A percentile compares a stretch with the other conserved stretches of the same genome.
phyloP scores from a whole-genome alignment of 2,329 filamentous ascomycete species.

The Lithohypha guttulata region DNA sequence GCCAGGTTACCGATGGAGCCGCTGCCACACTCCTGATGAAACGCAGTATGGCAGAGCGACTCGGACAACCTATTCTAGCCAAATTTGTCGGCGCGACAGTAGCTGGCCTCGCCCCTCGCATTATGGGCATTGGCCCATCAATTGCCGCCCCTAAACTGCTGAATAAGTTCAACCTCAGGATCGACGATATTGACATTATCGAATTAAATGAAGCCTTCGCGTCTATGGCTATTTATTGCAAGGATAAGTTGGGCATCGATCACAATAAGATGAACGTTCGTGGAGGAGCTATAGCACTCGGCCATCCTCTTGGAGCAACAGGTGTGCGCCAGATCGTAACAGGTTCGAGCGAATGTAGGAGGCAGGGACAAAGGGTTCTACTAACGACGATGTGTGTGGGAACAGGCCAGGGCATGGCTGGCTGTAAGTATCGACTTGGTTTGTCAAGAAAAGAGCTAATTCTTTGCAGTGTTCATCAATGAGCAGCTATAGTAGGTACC shows the following conservation, averaged over 20 bases:
- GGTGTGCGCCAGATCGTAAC: conserved; percentile 86
- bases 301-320: conserved; percentile 83
- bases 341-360: conserved; percentile 70
- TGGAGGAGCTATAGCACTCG: conserved; percentile 83
- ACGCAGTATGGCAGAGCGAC: conserved; percentile 73
- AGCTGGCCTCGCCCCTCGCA: conserved; percentile 76
- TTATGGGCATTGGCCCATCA: conserved; percentile 59
- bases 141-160: conserved; percentile 70
- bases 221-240: conserved; percentile 93
- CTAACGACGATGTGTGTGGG: conserved; percentile 83
- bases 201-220: conserved; percentile 98
- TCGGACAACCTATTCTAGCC: conserved; percentile 81
- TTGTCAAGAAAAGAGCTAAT: too few species aligned
- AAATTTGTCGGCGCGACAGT: conserved; percentile 92
- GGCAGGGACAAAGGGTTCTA: conserved; percentile 80
- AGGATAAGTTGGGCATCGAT: conserved; percentile 54
- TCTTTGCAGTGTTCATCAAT: conserved; percentile 57
- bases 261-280: conserved; percentile 80
- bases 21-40: conserved; percentile 89
- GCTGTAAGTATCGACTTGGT: too few species aligned
- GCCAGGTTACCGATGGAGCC: conserved; percentile 88
- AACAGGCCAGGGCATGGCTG: conserved; percentile 57
- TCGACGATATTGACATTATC: conserved; percentile 77
- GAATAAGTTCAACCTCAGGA: conserved; percentile 60
- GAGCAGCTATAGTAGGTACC: conserved; percentile 46